These are phyloP conservation scores for Cucumis hystrix DNA, from an alignment of 306 rosid species.

Conservation along the genomic window DNA sequence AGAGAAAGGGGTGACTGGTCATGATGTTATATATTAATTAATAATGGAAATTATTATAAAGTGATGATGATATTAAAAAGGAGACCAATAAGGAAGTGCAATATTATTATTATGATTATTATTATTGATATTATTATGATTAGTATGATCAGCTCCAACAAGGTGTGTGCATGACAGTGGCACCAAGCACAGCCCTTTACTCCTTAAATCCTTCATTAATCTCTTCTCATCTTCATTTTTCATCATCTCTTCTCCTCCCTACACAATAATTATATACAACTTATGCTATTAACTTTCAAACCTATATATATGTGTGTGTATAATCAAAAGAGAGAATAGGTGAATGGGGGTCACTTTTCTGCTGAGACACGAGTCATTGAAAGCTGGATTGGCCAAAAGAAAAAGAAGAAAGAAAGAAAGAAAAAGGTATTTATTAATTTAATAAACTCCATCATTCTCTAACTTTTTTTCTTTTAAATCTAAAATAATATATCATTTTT, in stretches of 20 bases:
- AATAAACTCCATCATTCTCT: slow-evolving; percentile 5
- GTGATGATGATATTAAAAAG: no score
- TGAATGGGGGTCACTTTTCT: slow-evolving; percentile 17
- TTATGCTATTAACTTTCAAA: no score
- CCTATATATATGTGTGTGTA: no score
- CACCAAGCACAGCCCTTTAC: slow-evolving; percentile 77
- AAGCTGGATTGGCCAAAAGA: slow-evolving; percentile 10
- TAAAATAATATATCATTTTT: no score
- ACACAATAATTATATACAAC: no score
- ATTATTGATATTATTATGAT: slow-evolving; percentile 6
- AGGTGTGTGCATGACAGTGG: slow-evolving; percentile 67
- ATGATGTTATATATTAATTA: slow-evolving; percentile 20
- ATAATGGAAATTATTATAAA: neutral
- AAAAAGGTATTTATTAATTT: neutral
- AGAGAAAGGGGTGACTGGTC: slow-evolving; percentile 49
- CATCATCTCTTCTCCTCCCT: slow-evolving; percentile 11
- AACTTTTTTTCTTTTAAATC: neutral
- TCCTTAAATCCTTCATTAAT: slow-evolving; percentile 35
- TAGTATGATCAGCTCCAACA: slow-evolving; percentile 41
- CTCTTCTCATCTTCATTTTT: slow-evolving; percentile 17
- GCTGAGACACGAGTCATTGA: slow-evolving; percentile 23
- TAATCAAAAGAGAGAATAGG: neutral
- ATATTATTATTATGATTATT: slow-evolving; percentile 7
- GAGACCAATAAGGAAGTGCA: slow-evolving; percentile 86
- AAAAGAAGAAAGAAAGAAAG: neutral